Evolutionary conservation across 495 filamentous ascomycete genomes (phyloP).

Genomic region (Geoglossum glabrum): DNA sequence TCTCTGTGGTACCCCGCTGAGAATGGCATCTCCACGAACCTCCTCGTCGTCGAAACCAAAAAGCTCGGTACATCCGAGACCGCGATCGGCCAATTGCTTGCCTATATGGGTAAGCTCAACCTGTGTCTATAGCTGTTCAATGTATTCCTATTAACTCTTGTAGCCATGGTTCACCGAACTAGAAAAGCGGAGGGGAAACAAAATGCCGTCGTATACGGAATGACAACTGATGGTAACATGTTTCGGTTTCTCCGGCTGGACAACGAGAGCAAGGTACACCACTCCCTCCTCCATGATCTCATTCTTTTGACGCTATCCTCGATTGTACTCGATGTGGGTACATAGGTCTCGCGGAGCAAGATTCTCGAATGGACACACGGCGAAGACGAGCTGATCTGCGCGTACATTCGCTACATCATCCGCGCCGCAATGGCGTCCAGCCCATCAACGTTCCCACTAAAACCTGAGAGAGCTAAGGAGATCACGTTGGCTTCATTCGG

Average conservation of each 20-base stretch:
- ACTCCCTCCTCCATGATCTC: not conserved
- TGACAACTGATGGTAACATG: conserved; percentile 3
- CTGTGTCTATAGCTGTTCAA: not conserved
- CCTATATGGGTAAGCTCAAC: conserved; percentile 5
- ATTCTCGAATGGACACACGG: not conserved
- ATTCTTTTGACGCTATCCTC: not conserved
- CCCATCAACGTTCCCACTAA: not conserved
- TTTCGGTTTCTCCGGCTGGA: conserved; percentile 4
- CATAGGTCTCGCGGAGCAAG: not conserved
- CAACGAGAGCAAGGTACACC: conserved; percentile 1
- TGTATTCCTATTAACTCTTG: conserved; percentile 3
- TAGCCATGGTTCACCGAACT: conserved; percentile 4
- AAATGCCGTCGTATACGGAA: conserved; percentile 3
- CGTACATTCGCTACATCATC: not conserved
- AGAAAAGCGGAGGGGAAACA: conserved; percentile 3
- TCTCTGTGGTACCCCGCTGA: conserved; percentile 4
- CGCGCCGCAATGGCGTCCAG: not conserved
- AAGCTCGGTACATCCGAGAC: not conserved
- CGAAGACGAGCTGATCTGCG: not conserved
- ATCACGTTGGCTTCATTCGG: not conserved
- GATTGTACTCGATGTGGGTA: not conserved
- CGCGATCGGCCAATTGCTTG: conserved; percentile 2
- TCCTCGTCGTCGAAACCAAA: conserved; percentile 4
- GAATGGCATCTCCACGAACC: not conserved
- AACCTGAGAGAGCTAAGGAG: not conserved